These are phyloP conservation scores for Chlamydomonas asymmetrica DNA, from an alignment of 139 green algal genomes.

Conservation along the genomic window DNA sequence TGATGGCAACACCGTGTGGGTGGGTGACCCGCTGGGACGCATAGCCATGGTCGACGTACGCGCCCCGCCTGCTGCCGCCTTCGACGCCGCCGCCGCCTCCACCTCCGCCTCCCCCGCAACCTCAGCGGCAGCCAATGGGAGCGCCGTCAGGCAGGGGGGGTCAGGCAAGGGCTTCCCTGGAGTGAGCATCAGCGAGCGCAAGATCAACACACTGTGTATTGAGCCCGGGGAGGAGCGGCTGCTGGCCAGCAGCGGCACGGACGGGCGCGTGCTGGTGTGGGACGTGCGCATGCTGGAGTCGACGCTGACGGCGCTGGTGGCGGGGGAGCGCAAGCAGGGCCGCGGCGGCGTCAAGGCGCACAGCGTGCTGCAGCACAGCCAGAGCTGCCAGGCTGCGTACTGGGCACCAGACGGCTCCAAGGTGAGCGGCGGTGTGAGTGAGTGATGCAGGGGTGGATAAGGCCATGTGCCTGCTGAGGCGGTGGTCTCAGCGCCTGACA, in stretches of 20 bases:
- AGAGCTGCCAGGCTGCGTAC: constrained; percentile 66
- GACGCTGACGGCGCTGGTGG: background rate
- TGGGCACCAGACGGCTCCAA: constrained; percentile 64
- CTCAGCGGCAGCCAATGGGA: background rate
- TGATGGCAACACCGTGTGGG: constrained; percentile 31
- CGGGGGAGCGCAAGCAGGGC: background rate
- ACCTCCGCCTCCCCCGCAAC: background rate
- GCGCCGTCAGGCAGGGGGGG: no score
- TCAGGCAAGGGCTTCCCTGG: no score
- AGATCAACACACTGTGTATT: constrained; percentile 65
- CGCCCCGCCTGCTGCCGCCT: background rate
- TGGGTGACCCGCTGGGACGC: constrained; percentile 43
- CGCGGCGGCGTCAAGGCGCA: constrained; percentile 36
- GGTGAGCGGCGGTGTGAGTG: constrained; percentile 1
- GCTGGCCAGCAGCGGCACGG: constrained; percentile 17
- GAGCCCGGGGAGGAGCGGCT: constrained; percentile 9
- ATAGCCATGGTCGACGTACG: constrained; percentile 31
- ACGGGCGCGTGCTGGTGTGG: constrained; percentile 54
- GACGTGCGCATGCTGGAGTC: constrained; percentile 55
- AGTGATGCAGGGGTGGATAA: no score
- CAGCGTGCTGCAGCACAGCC: constrained; percentile 33
- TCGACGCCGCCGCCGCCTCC: background rate
- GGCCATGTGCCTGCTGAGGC: no score
- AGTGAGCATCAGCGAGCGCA: no score
- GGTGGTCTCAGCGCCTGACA: no score